Percentiles rank a stretch among this genome's conserved stretches.
These are phyloP conservation scores for Martiniozyma abietophila DNA, from an alignment of 805 yeast species.

Conservation along the genomic window DNA sequence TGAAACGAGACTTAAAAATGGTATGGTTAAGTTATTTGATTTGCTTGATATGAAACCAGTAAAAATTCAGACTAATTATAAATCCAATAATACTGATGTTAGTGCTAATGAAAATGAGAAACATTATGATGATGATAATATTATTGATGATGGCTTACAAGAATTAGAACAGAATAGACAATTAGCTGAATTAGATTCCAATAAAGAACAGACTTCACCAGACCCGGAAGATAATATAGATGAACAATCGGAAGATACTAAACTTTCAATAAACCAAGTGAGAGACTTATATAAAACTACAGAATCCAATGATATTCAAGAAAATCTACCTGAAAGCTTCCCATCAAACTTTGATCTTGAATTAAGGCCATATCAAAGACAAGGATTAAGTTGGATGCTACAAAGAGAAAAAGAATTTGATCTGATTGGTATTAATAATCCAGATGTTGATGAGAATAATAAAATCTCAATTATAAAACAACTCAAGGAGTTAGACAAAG, in stretches of 20 bases:
- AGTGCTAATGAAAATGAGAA: conserved; percentile 30
- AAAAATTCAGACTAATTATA: background rate
- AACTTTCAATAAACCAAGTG: conserved; percentile 58
- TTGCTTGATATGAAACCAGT: conserved; percentile 9
- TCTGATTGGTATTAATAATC: conserved; percentile 28
- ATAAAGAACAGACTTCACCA: background rate
- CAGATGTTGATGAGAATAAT: conserved; percentile 15
- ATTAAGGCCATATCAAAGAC: conserved; percentile 71
- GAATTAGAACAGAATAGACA: conserved; percentile 12
- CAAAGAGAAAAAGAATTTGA: conserved; percentile 58
- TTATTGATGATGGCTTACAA: conserved; percentile 12
- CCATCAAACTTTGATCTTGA: conserved; percentile 46
- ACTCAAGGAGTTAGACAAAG: conserved; percentile 30
- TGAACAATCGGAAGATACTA: conserved; percentile 7
- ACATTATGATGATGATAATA: conserved; percentile 38
- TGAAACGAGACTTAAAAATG: conserved; percentile 9
- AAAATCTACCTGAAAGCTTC: conserved; percentile 54
- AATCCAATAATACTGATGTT: too few species aligned
- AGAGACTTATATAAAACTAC: conserved; percentile 67
- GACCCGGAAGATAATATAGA: background rate
- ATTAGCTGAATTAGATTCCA: conserved; percentile 4
- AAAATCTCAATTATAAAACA: conserved; percentile 18
- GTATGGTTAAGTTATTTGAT: conserved; percentile 13
- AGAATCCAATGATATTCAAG: conserved; percentile 35
- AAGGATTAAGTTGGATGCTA: conserved; percentile 87